Conservation (phyloP, 2,329 filamentous ascomycete species). For the Xylariaceae sp. region DNA sequence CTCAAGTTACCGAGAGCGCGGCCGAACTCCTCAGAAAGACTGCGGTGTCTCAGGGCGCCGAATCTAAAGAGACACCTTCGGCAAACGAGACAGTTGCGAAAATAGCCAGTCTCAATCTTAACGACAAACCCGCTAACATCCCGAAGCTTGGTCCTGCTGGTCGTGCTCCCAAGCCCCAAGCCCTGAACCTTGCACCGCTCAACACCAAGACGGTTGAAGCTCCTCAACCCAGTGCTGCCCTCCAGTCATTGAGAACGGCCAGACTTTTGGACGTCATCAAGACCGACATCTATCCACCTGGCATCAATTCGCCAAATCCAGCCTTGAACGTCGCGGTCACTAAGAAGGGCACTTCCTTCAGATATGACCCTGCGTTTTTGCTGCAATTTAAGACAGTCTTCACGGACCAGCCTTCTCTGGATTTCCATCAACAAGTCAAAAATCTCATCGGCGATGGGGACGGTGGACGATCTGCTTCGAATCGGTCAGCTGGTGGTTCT, state of each 20-base stretch:
- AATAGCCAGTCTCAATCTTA: conserved; percentile 47
- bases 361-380: conserved; percentile 93
- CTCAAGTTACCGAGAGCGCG: conserved; percentile 38
- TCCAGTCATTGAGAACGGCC: conserved; percentile 88
- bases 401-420: conserved; percentile 89
- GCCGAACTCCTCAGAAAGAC: conserved; percentile 46
- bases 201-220: conserved; percentile 85
- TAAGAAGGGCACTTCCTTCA: conserved; percentile 77
- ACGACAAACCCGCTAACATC: conserved; percentile 44
- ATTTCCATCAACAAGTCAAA: conserved; percentile 90
- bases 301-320: conserved; percentile 84
- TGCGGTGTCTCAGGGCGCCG: conserved; percentile 29
- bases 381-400: conserved; percentile 95
- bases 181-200: conserved; percentile 76
- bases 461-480: conserved; percentile 54
- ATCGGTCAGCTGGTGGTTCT: conserved; percentile 52
- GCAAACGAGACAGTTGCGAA: conserved; percentile 42
- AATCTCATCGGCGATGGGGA: conserved; percentile 74
- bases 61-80: conserved; percentile 40
- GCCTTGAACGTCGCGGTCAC: conserved; percentile 75
- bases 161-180: conserved; percentile 67
- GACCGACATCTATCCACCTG: conserved; percentile 73
- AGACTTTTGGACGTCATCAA: conserved; percentile 78
- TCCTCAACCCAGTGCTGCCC: conserved; percentile 84
- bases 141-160: conserved; percentile 50